Evolutionary conservation across 2,329 filamentous ascomycete genomes (phyloP), one percentile per base, ranked within the genome.

Genomic region (Rutstroemia sp.): DNA sequence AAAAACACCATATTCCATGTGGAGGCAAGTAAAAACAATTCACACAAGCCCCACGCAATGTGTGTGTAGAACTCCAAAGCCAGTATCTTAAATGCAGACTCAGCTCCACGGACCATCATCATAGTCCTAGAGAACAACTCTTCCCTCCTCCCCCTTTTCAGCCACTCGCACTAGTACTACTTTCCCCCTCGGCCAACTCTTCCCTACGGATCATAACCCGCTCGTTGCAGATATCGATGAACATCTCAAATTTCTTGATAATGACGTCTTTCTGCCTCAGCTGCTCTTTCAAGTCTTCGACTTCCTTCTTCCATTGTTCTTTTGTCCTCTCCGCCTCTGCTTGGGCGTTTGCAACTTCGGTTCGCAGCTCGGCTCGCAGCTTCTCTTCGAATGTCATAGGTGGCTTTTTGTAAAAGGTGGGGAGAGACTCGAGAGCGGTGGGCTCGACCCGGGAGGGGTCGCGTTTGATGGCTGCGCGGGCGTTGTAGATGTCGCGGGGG

Each of bases 221-320:
- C 67, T 84, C 77, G 63, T 86, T 86, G 67, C 82, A 86, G 54
- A 86, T 84, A 68, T 86, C 83, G 64, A 86, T 85, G 54, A 86
- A 86, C 78, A 83, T 83, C 70, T 86, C 82, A 62, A 85, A 86
- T 66, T 79, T 82, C 59, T 77, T 70, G 55, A 86, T 86, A 58
- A 79, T 76, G 64, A 78, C 76, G 59, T 85, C 80, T 69, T 85
- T 85, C 58, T 86, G 81, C 42, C 77, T 78, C 16, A 92, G 69
- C 64, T 82, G 76, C 55, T 76, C 74, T 63, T 82, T 81, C 56
- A 86, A 70, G 1, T 76, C 75, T 16, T 80, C 80, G 44, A 86
- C 79, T 4, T 83, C 79, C 42, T 79, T 78, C 60, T 78, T 76
- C 52, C 81, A 66, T 64, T 80, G 78, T 51, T 79, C 74, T 49